These are phyloP conservation scores for Cetraspora pellucida DNA, from an alignment of 192 early-diverging fungal species.

Conservation along the genomic window DNA sequence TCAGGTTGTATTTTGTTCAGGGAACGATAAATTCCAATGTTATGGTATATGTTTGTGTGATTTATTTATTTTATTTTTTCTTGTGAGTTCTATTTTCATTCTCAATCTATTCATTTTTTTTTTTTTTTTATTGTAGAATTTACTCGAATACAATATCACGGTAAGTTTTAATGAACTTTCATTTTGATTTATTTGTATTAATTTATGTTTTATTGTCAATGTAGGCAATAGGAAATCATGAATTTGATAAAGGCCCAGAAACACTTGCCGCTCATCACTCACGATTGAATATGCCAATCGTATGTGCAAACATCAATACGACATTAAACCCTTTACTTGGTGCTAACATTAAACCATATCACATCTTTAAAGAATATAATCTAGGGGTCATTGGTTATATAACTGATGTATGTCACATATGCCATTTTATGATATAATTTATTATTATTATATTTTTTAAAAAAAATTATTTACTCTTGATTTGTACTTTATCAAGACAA, in stretches of 20 bases:
- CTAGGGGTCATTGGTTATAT: conserved; percentile 71
- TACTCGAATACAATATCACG: conserved; percentile 59
- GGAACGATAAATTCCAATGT: conserved; percentile 58
- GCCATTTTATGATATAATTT: background rate
- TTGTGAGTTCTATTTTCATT: too few species aligned
- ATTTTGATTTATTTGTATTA: conserved; percentile 18
- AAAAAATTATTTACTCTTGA: conserved; percentile 1
- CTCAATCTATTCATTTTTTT: too few species aligned
- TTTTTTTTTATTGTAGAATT: conserved; percentile 46
- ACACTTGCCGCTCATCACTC: conserved; percentile 56
- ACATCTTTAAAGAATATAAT: conserved; percentile 65
- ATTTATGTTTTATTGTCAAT: background rate
- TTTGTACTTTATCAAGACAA: conserved; percentile 38
- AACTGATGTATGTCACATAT: conserved; percentile 45
- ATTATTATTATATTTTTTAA: background rate
- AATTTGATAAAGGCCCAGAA: conserved; percentile 71
- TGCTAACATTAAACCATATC: conserved; percentile 65
- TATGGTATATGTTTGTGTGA: conserved; percentile 42
- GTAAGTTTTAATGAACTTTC: conserved; percentile 36
- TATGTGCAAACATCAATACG: conserved; percentile 70
- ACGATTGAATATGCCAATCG: conserved; percentile 62
- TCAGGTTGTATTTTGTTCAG: background rate
- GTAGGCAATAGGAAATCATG: conserved; percentile 66
- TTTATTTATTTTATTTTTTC: too few species aligned
- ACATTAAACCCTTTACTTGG: conserved; percentile 47